A percentile compares a stretch with the other conserved stretches of the same genome.
Evolutionary conservation across 352 stramenopile species (phyloP).

Genomic region (Pythium aristosporum): DNA sequence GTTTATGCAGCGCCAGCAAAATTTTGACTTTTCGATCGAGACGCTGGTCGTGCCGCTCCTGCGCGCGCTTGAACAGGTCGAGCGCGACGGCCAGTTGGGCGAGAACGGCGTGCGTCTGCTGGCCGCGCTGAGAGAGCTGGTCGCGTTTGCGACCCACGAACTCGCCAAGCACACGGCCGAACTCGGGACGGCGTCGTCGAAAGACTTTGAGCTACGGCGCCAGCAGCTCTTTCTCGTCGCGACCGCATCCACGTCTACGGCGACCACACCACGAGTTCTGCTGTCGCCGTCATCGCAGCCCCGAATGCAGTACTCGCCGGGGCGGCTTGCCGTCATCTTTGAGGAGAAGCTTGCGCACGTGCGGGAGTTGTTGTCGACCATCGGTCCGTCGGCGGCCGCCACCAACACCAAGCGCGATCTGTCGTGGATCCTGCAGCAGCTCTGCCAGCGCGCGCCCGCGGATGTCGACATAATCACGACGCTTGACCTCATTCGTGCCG

Average conservation of each 20-base stretch:
- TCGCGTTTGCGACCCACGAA: constrained; percentile 34
- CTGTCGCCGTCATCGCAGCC: background rate
- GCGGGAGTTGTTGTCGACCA: constrained; percentile 19
- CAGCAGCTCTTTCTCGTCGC: constrained; percentile 42
- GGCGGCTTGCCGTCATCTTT: constrained; percentile 11
- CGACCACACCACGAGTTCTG: background rate
- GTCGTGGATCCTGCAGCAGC: constrained; percentile 54
- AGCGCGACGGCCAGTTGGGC: constrained; percentile 41
- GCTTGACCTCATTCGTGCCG: constrained; percentile 79
- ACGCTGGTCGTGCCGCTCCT: constrained; percentile 62
- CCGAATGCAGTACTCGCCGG: constrained; percentile 11
- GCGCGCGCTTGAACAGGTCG: constrained; percentile 51
- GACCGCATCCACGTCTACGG: background rate
- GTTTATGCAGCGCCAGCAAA: constrained; percentile 66
- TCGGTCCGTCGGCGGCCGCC: constrained; percentile 19
- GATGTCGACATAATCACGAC: constrained; percentile 68
- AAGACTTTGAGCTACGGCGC: constrained; percentile 53
- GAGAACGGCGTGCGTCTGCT: constrained; percentile 49
- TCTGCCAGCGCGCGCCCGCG: constrained; percentile 40
- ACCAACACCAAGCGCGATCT: constrained; percentile 33
- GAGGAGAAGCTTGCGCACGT: constrained; percentile 23
- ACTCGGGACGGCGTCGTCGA: constrained; percentile 38
- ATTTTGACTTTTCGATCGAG: constrained; percentile 64
- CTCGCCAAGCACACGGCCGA: constrained; percentile 39
- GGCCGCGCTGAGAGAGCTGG: constrained; percentile 39